Evolutionary conservation across 768 basidiomycete species (phyloP).

Genomic region (Russula dissimulans): DNA sequence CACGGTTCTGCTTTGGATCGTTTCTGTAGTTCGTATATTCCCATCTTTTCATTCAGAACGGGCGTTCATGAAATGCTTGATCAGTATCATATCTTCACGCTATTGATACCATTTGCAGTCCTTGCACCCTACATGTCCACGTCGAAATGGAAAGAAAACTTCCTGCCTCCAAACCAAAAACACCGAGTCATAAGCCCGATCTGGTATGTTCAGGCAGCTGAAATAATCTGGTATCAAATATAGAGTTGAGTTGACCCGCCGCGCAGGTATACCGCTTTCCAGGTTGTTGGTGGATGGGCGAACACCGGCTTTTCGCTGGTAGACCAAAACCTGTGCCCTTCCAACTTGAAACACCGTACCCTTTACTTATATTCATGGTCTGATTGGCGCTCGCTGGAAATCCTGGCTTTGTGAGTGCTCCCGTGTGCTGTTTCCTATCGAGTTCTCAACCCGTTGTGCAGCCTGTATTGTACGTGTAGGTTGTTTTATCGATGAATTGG

Average conservation of each 20-base stretch:
- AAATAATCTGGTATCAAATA: too few relatives aligned
- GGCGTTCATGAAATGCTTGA: neutral
- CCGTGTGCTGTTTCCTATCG: neutral
- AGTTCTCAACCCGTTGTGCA: conserved; percentile 5
- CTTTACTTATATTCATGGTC: conserved; percentile 35
- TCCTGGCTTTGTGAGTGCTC: conserved; percentile 40
- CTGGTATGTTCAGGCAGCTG: too few relatives aligned
- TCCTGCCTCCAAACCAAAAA: conserved; percentile 30
- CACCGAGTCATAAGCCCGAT: conserved; percentile 32
- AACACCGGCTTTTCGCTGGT: conserved; percentile 36
- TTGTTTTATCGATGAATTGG: neutral
- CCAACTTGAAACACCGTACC: conserved; percentile 37
- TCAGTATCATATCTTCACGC: conserved; percentile 39
- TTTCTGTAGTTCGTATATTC: conserved; percentile 49
- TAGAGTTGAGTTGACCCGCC: too few relatives aligned
- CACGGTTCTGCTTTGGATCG: conserved; percentile 68
- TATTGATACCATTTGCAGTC: conserved; percentile 36
- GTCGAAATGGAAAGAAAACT: conserved; percentile 31
- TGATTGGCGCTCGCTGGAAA: conserved; percentile 45
- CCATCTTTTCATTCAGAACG: neutral
- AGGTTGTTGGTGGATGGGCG: too few relatives aligned
- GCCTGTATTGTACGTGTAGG: conserved; percentile 29
- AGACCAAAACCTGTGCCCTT: conserved; percentile 46
- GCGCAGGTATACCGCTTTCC: too few relatives aligned
- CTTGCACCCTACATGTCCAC: conserved; percentile 39